These are phyloP conservation scores for Trichosporon ovoides DNA, from an alignment of 1,284 basidiomycete genomes.

Conservation along the genomic window DNA sequence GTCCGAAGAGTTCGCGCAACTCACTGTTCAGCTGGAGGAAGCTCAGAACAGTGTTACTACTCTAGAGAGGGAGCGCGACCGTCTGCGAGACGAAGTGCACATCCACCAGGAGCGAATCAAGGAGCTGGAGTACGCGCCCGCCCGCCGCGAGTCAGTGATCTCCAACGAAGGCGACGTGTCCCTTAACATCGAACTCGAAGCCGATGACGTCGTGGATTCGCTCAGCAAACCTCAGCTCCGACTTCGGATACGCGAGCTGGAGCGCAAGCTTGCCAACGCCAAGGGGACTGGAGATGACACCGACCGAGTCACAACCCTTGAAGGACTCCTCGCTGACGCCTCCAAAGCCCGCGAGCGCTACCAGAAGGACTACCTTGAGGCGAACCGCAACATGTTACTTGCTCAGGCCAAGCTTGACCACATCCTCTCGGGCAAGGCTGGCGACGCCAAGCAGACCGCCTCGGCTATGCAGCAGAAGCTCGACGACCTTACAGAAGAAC, in stretches of 20 bases:
- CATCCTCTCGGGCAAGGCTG: conserved; percentile 74
- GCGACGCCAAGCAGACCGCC: conserved; percentile 75
- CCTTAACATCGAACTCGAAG: conserved; percentile 50
- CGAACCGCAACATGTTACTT: conserved; percentile 75
- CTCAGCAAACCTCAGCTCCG: conserved; percentile 12
- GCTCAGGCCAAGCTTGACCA: conserved; percentile 79
- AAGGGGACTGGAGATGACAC: conserved; percentile 45
- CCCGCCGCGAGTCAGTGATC: conserved; percentile 9
- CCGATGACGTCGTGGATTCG: conserved; percentile 34
- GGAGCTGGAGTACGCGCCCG: conserved; percentile 65
- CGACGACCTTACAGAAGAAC: conserved; percentile 78
- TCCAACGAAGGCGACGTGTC: conserved; percentile 22
- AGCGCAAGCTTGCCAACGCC: conserved; percentile 73
- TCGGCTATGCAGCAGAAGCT: conserved; percentile 82
- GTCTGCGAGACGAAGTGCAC: conserved; percentile 78
- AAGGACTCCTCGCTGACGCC: conserved; percentile 85
- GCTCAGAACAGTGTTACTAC: conserved; percentile 59
- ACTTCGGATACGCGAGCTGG: conserved; percentile 72
- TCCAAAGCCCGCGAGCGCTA: conserved; percentile 84
- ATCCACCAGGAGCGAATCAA: conserved; percentile 82
- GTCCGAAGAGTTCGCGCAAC: conserved; percentile 54
- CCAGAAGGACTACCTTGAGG: conserved; percentile 78
- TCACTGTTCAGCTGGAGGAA: conserved; percentile 72
- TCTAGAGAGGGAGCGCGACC: conserved; percentile 62
- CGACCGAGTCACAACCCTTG: conserved; percentile 70